Evolutionary conservation across 2,329 filamentous ascomycete species (phyloP), one percentile per base, ranked within the genome.

Genomic region (Colletotrichum gloeosporioides): DNA sequence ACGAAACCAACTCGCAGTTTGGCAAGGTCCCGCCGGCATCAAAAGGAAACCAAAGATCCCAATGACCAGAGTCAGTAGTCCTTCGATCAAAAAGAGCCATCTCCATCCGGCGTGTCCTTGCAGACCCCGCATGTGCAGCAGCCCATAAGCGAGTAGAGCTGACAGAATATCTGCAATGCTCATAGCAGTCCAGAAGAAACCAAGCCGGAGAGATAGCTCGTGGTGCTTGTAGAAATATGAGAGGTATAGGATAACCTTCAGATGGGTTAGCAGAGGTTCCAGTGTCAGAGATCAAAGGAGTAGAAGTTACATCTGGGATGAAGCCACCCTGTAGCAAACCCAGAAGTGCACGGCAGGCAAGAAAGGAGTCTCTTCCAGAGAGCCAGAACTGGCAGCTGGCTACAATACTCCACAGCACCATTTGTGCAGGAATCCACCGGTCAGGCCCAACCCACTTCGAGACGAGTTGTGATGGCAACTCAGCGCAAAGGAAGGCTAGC

Each of bases 21-120:
- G 87, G 5, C 85, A 86, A 0, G 88, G 87, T 0, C 86, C 86
- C 0, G 87, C 84, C 0, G 91, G 90, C 88, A 93, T 91, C 27
- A 91, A 85, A 13, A 89, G 86, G 78, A 87, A 91, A 0, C 90
- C 87, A 12, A 89, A 80, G 1, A 92, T 66, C 3, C 91, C 91
- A 29, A 93, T 86, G 4, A 87, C 62, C 1, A 87, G 78, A 0
- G 87, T 88, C 10, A 89, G 67, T 1, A 88, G 77, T 0, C 86
- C 86, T 44, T 93, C 91, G 16, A 93, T 85, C 8, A 92, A 79
- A 77, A 92, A 90, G 3, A 91, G 82, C 87, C 89, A 91, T n/a
- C 84, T 80, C 86, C 86, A 88, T 12, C 86, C 86, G 1, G 83
- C 80, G 25, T 81, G 76, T 2, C 82, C 84, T 1, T 78, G 77